Conservation (phyloP, 768 basidiomycete genomes). For the Lactarius pseudohatsudake region DNA sequence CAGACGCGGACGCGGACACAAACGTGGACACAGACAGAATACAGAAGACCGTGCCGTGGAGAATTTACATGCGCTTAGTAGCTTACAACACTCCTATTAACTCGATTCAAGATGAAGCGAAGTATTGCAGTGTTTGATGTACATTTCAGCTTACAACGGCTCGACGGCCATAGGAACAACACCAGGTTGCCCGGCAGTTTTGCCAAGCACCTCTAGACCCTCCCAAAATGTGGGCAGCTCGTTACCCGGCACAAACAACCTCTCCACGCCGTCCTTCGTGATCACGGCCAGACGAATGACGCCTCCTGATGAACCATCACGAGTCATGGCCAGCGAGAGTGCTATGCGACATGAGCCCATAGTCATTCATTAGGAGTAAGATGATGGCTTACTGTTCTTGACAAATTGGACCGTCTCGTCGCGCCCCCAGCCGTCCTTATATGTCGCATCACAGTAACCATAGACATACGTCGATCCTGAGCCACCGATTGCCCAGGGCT, state of each 20-base stretch:
- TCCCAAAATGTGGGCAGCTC: slow-evolving; percentile 90
- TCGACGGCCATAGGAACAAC: slow-evolving; percentile 50
- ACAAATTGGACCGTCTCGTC: slow-evolving; percentile 94
- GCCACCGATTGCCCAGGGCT: slow-evolving; percentile 98
- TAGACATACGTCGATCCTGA: slow-evolving; percentile 98
- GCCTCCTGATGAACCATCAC: slow-evolving; percentile 97
- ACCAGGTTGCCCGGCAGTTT: slow-evolving; percentile 33
- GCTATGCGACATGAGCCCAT: slow-evolving; percentile 47
- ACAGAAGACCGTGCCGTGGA: no score
- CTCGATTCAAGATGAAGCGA: neutral
- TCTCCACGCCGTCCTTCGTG: slow-evolving; percentile 87
- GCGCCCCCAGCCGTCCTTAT: slow-evolving; percentile 84
- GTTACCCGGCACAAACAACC: slow-evolving; percentile 89
- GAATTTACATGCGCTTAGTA: no score
- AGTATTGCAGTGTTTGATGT: neutral
- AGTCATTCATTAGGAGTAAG: neutral
- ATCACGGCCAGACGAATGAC: slow-evolving; percentile 98
- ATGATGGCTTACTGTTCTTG: slow-evolving; percentile 77
- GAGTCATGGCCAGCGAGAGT: slow-evolving; percentile 91
- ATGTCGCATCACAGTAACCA: slow-evolving; percentile 99
- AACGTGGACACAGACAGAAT: no score
- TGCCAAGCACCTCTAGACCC: slow-evolving; percentile 68
- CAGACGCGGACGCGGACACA: no score
- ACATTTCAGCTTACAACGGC: slow-evolving; percentile 27
- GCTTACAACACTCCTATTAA: no score